These are phyloP conservation scores for Colletotrichum sp. DNA, from an alignment of 2,329 filamentous ascomycete genomes.

Conservation along the genomic window DNA sequence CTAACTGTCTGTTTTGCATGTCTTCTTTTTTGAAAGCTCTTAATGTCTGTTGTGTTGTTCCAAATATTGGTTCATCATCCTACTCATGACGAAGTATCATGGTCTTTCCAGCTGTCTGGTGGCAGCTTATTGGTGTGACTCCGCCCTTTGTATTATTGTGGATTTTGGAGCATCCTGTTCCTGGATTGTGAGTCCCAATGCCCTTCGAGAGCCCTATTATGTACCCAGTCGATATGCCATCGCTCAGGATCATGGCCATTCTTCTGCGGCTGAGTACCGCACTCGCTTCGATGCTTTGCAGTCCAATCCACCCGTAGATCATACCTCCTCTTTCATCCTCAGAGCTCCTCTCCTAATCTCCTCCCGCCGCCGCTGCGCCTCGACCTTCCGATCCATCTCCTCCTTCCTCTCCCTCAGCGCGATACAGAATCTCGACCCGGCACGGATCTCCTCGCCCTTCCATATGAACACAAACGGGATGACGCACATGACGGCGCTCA, in stretches of 20 bases:
- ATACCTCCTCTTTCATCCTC: background rate
- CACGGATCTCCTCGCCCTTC: conserved; percentile 60
- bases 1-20: background rate
- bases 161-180: background rate
- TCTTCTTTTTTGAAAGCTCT: background rate
- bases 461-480: conserved; percentile 60
- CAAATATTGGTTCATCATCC: rapidly evolving
- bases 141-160: rapidly evolving
- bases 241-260: background rate
- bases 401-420: conserved; percentile 58
- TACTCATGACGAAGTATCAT: rapidly evolving
- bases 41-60: background rate
- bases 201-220: background rate
- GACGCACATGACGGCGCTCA: conserved; percentile 54
- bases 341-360: background rate
- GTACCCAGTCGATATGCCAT: background rate
- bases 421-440: conserved; percentile 65
- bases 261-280: background rate
- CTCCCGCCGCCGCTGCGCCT: conserved; percentile 37
- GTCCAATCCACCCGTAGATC: background rate
- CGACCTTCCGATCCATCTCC: conserved; percentile 45
- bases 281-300: background rate
- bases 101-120: rapidly evolving
- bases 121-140: background rate
- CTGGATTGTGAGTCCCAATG: background rate